These are phyloP conservation scores for Phaffia rhodozyma DNA, from an alignment of 1,284 basidiomycete species.

Conservation along the genomic window DNA sequence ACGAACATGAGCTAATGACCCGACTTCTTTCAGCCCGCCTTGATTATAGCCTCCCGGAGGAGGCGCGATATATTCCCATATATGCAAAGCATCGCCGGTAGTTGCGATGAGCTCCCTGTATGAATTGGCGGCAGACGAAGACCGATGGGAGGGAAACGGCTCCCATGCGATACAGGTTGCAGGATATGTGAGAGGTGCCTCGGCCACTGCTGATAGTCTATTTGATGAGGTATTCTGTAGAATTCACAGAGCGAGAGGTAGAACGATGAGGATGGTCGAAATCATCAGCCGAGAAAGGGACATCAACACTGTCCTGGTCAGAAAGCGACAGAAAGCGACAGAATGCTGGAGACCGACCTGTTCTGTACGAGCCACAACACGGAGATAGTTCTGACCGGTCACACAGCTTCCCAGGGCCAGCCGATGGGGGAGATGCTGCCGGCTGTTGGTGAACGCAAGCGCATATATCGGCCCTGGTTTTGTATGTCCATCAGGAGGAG, in stretches of 20 bases:
- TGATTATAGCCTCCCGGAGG: conserved; percentile 42
- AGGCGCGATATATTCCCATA: conserved; percentile 60
- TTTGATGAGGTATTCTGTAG: neutral
- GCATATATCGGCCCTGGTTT: conserved; percentile 33
- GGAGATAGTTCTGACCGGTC: conserved; percentile 14
- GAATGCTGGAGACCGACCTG: conserved; percentile 7
- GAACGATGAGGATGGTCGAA: neutral
- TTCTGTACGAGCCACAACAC: conserved; percentile 7
- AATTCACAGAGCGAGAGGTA: neutral
- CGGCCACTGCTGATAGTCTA: conserved; percentile 21
- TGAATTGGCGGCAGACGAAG: neutral
- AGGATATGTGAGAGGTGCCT: conserved; percentile 28
- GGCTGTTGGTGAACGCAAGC: conserved; percentile 31
- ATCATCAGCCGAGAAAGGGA: neutral
- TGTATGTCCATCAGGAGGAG: neutral
- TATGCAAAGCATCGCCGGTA: conserved; percentile 73
- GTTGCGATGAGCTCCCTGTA: conserved; percentile 65
- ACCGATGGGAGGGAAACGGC: conserved; percentile 20
- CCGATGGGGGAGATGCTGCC: conserved; percentile 30
- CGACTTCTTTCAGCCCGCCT: conserved; percentile 20
- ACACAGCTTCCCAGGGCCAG: conserved; percentile 23
- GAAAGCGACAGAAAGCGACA: neutral
- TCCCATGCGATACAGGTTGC: conserved; percentile 37
- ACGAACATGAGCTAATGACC: conserved; percentile 63
- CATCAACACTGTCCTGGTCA: neutral